A percentile compares a stretch with the other conserved stretches of the same genome.
phyloP scores from a whole-genome alignment of 2,329 filamentous ascomycete species.

The Aureobasidium sp. region DNA sequence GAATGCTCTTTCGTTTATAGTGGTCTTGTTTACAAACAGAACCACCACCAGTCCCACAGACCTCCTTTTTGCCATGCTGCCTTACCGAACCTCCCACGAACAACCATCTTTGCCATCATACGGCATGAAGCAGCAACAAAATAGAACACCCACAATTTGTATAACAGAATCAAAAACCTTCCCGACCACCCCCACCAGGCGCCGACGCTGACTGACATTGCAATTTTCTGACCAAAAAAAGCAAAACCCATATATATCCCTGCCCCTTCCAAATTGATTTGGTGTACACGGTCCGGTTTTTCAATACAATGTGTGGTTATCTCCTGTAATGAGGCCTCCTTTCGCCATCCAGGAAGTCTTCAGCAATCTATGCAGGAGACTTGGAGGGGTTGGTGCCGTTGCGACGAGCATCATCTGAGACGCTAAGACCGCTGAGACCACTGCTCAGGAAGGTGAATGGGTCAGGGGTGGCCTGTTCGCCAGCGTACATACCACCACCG shows the following conservation, averaged over 20 bases:
- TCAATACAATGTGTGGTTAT: conserved; percentile 4
- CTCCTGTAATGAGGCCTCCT: not conserved
- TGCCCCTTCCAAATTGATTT: conserved; percentile 3
- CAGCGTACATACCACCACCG: conserved; percentile 41
- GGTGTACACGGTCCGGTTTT: conserved; percentile 5
- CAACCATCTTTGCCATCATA: not conserved
- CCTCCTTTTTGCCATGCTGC: not conserved
- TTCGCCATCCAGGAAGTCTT: not conserved
- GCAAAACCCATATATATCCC: not conserved
- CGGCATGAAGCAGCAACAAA: not conserved
- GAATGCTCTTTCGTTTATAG: not conserved
- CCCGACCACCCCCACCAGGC: conserved; percentile 9
- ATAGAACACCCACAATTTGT: conserved; percentile 6
- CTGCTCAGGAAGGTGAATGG: conserved; percentile 73
- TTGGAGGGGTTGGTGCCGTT: conserved; percentile 24
- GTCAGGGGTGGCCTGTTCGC: conserved; percentile 53
- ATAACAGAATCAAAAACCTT: conserved; percentile 9
- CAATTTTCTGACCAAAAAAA: conserved; percentile 8
- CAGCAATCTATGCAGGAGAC: conserved; percentile 12
- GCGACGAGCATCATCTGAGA: conserved; percentile 44
- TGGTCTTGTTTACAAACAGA: not conserved
- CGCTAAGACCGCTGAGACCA: conserved; percentile 63
- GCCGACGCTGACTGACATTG: conserved; percentile 12
- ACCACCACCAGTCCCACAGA: not conserved
- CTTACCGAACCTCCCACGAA: not conserved